Evolutionary conservation across 2,329 filamentous ascomycete genomes (phyloP).

Genomic region (Penicillium sp.): DNA sequence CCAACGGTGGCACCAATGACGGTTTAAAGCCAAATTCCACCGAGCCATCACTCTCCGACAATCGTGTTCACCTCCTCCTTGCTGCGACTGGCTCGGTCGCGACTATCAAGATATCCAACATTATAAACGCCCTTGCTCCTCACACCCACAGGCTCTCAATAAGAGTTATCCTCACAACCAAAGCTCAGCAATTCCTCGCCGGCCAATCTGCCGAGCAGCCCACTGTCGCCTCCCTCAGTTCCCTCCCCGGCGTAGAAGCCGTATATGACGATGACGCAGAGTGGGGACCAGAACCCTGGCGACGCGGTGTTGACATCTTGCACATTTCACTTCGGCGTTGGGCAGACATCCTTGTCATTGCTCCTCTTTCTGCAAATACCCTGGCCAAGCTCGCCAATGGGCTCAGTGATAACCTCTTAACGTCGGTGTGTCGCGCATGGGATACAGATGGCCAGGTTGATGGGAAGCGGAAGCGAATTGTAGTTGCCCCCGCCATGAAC

Average conservation of each 20-base stretch:
- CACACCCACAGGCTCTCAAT: conserved; percentile 62
- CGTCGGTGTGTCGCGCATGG: conserved; percentile 76
- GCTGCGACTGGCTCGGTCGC: conserved; percentile 71
- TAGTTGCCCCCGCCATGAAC: conserved; percentile 81
- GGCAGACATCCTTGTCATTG: conserved; percentile 77
- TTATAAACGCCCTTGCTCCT: conserved; percentile 51
- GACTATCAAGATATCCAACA: conserved; percentile 73
- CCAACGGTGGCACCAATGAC: neutral
- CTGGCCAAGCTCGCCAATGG: conserved; percentile 78
- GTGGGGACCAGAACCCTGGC: conserved; percentile 72
- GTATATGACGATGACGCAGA: conserved; percentile 78
- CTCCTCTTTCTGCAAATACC: conserved; percentile 80
- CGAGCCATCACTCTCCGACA: neutral
- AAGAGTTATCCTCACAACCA: conserved; percentile 71
- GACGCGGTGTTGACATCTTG: conserved; percentile 69
- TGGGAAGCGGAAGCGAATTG: conserved; percentile 58
- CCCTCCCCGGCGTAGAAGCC: conserved; percentile 69
- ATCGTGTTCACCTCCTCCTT: conserved; percentile 44
- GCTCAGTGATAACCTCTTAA: conserved; percentile 69
- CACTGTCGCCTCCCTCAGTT: conserved; percentile 56
- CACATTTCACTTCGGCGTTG: conserved; percentile 82
- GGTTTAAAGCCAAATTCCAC: neutral
- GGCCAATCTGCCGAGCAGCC: conserved; percentile 77
- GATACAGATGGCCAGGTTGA: conserved; percentile 65
- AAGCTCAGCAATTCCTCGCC: conserved; percentile 70